These are phyloP conservation scores for Ogataea nonfermentans DNA, from an alignment of 805 yeast genomes.

Conservation along the genomic window DNA sequence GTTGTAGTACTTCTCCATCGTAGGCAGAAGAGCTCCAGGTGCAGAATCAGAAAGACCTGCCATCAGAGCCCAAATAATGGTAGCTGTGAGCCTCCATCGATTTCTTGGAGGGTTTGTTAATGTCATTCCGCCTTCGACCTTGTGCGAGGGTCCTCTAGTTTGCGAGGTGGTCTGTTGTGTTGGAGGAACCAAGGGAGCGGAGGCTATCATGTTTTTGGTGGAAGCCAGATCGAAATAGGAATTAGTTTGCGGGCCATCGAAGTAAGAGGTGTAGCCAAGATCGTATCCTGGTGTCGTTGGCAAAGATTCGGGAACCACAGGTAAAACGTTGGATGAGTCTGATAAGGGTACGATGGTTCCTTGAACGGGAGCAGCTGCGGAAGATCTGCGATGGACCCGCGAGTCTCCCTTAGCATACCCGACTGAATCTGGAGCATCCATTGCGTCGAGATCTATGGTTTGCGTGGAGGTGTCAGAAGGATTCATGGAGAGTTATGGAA, in stretches of 20 bases:
- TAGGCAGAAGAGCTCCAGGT: slow-evolving; percentile 59
- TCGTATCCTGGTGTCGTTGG: slow-evolving; percentile 44
- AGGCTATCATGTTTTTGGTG: slow-evolving; percentile 8
- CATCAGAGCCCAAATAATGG: slow-evolving; percentile 40
- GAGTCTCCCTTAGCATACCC: neutral
- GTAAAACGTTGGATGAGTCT: slow-evolving; percentile 26
- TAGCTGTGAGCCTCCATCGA: slow-evolving; percentile 40
- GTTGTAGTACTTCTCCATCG: slow-evolving; percentile 47
- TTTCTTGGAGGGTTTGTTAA: slow-evolving; percentile 43
- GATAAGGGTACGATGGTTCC: slow-evolving; percentile 4
- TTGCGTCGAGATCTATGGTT: neutral
- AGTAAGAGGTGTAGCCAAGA: slow-evolving; percentile 15
- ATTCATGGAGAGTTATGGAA: neutral
- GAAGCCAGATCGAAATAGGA: slow-evolving; percentile 23
- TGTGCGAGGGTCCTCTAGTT: neutral
- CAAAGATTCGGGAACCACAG: slow-evolving; percentile 40
- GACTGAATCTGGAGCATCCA: too few relatives aligned
- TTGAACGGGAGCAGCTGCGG: slow-evolving; percentile 7
- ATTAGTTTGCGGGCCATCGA: slow-evolving; percentile 1
- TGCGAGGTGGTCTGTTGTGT: slow-evolving; percentile 14
- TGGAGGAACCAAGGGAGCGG: slow-evolving; percentile 21
- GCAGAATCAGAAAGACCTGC: slow-evolving; percentile 54
- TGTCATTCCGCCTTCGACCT: slow-evolving; percentile 34
- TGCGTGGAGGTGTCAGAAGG: neutral
- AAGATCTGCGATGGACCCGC: slow-evolving; percentile 7